Conservation (phyloP, 2,329 filamentous ascomycete species). For the Dactylella cylindrospora region DNA sequence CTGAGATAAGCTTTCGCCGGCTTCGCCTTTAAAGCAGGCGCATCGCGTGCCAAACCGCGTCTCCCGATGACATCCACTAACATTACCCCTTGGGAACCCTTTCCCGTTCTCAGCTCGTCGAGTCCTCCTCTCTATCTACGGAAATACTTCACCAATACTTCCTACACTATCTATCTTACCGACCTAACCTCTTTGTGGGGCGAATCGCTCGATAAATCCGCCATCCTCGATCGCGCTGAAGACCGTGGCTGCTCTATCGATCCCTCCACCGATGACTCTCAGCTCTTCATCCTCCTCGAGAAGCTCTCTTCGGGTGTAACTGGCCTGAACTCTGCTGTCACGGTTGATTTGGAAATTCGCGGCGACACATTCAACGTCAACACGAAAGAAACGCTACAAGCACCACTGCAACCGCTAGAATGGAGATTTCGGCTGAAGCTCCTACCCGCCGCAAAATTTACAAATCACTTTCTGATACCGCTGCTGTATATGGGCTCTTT, state of each 20-base stretch:
- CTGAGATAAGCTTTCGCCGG: too few relatives aligned
- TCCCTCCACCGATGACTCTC: conserved; percentile 67
- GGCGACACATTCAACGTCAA: conserved; percentile 54
- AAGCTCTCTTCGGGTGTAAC: conserved; percentile 61
- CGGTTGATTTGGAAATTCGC: conserved; percentile 51
- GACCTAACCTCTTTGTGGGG: conserved; percentile 74
- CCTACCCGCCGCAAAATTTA: conserved; percentile 52
- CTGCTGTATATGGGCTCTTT: conserved; percentile 55
- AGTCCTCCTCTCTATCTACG: conserved; percentile 66
- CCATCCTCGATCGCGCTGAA: conserved; percentile 65
- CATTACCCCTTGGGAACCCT: conserved; percentile 46
- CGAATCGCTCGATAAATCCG: conserved; percentile 64
- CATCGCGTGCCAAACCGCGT: conserved; percentile 23
- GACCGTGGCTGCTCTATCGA: conserved; percentile 70
- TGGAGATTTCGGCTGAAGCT: conserved; percentile 65
- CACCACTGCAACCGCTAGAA: conserved; percentile 63
- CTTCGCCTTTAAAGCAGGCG: too few relatives aligned
- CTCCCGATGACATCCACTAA: conserved; percentile 25
- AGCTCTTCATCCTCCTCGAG: conserved; percentile 67
- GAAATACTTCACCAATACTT: conserved; percentile 58
- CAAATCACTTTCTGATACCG: conserved; percentile 56
- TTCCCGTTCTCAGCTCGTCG: conserved; percentile 43
- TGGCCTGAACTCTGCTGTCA: conserved; percentile 51
- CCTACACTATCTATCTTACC: conserved; percentile 68
- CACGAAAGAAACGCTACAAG: conserved; percentile 63